A percentile compares a stretch with the other conserved stretches of the same genome.
Conservation (phyloP, 768 basidiomycete species). For the Trametopsis cervina region DNA sequence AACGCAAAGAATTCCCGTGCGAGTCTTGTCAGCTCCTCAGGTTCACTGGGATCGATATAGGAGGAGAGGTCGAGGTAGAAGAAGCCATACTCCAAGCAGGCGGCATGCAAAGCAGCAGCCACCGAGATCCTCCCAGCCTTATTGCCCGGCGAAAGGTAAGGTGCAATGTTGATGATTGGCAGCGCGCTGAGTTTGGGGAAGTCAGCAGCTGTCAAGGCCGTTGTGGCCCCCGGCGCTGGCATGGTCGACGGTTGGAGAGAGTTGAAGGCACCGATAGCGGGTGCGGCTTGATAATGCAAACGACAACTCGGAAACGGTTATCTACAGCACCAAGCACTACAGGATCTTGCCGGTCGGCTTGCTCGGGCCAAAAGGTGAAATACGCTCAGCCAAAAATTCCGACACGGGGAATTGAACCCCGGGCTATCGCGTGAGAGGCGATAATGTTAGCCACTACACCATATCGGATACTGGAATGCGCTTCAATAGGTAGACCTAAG, state of each 20-base stretch:
- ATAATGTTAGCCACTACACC: too few species aligned
- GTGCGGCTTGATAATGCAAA: neutral
- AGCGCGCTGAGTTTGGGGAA: constrained; percentile 28
- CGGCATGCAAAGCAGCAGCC: constrained; percentile 54
- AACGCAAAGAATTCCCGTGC: constrained; percentile 68
- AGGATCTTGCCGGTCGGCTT: too few species aligned
- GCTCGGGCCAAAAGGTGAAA: too few species aligned
- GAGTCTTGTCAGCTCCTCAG: constrained; percentile 56
- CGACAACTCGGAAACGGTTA: too few species aligned
- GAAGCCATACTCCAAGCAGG: constrained; percentile 79
- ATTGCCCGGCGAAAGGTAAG: constrained; percentile 42
- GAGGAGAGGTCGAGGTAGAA: constrained; percentile 77
- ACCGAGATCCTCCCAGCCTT: constrained; percentile 36
- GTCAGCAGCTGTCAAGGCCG: neutral
- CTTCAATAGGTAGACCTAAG: too few species aligned
- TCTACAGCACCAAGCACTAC: too few species aligned
- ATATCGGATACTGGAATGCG: too few species aligned
- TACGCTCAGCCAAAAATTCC: too few species aligned
- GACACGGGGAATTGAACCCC: too few species aligned
- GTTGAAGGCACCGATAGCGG: neutral
- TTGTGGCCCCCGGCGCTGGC: neutral
- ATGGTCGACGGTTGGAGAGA: neutral
- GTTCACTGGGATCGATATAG: constrained; percentile 49
- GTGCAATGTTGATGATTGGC: constrained; percentile 68
- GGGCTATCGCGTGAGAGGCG: too few species aligned